Conservation (phyloP, 495 filamentous ascomycete genomes). For the Patellaria atrata region DNA sequence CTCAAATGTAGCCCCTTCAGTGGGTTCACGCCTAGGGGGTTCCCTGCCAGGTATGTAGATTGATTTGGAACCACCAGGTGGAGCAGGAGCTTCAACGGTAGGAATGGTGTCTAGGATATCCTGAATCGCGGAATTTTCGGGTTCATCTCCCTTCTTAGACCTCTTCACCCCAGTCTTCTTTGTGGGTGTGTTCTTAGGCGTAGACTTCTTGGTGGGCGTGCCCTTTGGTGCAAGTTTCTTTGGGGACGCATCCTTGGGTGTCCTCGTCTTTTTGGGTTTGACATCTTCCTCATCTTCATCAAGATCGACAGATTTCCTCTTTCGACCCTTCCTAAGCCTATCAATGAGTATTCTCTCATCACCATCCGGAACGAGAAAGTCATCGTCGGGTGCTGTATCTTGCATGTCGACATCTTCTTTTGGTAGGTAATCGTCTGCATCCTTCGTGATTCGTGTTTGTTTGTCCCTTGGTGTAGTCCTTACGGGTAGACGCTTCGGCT, state of each 20-base stretch:
- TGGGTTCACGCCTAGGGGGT: no score
- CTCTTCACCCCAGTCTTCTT: conserved; percentile 51
- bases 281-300: conserved; percentile 34
- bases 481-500: conserved; percentile 18
- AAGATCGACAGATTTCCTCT: conserved; percentile 39
- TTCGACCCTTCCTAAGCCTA: conserved; percentile 32
- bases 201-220: conserved; percentile 23
- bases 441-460: conserved; percentile 18
- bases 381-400: conserved; percentile 28
- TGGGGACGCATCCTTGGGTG: no score
- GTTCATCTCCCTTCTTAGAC: conserved; percentile 36
- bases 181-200: conserved; percentile 16
- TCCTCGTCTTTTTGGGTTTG: conserved; percentile 25
- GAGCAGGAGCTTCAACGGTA: conserved; percentile 63
- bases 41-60: conserved; percentile 35
- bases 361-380: conserved; percentile 27
- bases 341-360: conserved; percentile 20
- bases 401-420: conserved; percentile 30
- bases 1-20: conserved; percentile 52
- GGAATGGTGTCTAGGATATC: conserved; percentile 82
- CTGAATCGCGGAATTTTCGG: conserved; percentile 53
- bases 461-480: conserved; percentile 14
- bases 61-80: no score
- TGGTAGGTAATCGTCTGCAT: conserved; percentile 21
- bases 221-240: conserved; percentile 29